Evolutionary conservation across 176 grass and related monocot genomes (phyloP), one percentile per base, ranked within the genome.

Genomic region (Phyllostachys edulis): DNA sequence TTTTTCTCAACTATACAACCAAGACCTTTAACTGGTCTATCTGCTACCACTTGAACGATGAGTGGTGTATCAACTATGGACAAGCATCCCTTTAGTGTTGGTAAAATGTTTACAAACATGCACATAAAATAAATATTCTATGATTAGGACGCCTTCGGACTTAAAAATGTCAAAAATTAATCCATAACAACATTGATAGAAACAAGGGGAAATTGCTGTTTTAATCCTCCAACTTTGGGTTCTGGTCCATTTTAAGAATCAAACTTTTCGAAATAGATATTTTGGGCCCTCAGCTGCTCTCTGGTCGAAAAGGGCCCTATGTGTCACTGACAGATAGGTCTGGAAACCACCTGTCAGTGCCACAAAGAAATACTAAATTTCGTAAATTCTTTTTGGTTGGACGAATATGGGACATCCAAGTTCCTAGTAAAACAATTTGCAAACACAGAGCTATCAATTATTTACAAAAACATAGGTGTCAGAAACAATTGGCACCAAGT

Each of bases 321-420:
- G 32, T 16, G n/a, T 11, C 74, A 40, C 14, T 38, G 14, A 47
- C 20, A 50, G 7, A 63, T 62, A 73, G 18, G 20, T 45, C 54
- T 16, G 17, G 51, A 67, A 51, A 61, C 44, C 29, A 77, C 41
- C 51, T 77, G 68, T 39, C 4, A 45, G 49, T 44, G 6, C 3
- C 26, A 60, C 55, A 57, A 79, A 50, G n/a, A 49, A 18, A 49
- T 1, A 65, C 2, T 17, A 77, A 52, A 39, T 69, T 52, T 20
- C 39, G 52, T 55, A 32, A 51, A 75, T 63, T 32, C 24, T 4
- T 50, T 51, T 69, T 23, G 8, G 44, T 69, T 12, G 1, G 41
- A 64, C 12, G 10, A 40, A 89, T 76, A 77, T 77, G 37, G 6
- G 76, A 37, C 36, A 77, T 54, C 20, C 32, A 66, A 76, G 32